Percentiles rank a stretch among this genome's conserved stretches.
Conservation (phyloP, 2,329 filamentous ascomycete genomes). For the Xylaria multiplex region DNA sequence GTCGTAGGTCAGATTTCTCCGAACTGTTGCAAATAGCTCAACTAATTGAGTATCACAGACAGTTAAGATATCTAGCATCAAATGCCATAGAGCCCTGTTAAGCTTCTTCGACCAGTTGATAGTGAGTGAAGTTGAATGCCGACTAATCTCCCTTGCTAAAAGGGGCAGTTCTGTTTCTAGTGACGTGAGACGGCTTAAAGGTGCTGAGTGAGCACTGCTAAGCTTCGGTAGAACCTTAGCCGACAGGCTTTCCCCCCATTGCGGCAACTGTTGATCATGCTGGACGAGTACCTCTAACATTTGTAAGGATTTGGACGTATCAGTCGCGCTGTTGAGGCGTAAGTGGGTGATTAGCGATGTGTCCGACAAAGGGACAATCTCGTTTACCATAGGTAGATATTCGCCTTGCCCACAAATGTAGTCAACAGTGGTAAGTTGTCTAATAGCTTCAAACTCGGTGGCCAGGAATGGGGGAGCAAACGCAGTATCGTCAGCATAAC, state of each 20-base stretch:
- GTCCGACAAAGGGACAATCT: conserved; percentile 61
- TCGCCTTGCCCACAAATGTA: conserved; percentile 40
- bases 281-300: conserved; percentile 59
- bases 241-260: conserved; percentile 59
- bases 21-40: conserved; percentile 44
- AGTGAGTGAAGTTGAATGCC: conserved; percentile 60
- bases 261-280: conserved; percentile 31
- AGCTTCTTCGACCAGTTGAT: conserved; percentile 62
- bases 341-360: conserved; percentile 57
- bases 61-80: conserved; percentile 56
- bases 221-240: conserved; percentile 66
- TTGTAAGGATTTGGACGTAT: conserved; percentile 56
- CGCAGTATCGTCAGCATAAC: conserved; percentile 52
- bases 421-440: conserved; percentile 62
- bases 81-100: conserved; percentile 58
- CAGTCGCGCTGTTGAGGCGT: conserved; percentile 53
- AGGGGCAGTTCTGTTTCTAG: conserved; percentile 73
- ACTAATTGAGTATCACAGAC: conserved; percentile 52
- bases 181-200: conserved; percentile 68
- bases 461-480: conserved; percentile 60
- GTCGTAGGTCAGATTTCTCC: conserved; percentile 36
- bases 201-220: conserved; percentile 61
- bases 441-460: conserved; percentile 65
- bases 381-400: conserved; percentile 45
- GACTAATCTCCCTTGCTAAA: conserved; percentile 65